These are phyloP conservation scores for Aaosphaeria arxii DNA, from an alignment of 2,329 filamentous ascomycete genomes.

Conservation along the genomic window DNA sequence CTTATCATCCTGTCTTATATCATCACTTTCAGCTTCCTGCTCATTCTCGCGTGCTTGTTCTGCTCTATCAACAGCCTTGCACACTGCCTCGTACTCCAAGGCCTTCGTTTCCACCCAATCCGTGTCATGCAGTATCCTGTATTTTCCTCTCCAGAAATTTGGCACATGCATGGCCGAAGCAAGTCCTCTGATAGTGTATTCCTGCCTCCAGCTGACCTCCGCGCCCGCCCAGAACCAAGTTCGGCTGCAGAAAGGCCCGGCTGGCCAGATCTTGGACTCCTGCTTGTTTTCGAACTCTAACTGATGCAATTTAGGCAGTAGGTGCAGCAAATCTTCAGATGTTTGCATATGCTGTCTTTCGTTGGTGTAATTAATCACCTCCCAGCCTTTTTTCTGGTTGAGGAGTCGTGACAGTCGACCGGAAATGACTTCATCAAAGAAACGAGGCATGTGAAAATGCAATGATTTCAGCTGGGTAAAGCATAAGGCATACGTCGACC, in stretches of 20 bases:
- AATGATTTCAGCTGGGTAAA: conserved; percentile 13
- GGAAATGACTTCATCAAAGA: conserved; percentile 15
- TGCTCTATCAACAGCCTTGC: background rate
- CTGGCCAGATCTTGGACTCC: conserved; percentile 9
- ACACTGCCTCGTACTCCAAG: background rate
- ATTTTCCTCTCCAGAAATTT: background rate
- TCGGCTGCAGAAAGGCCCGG: conserved; percentile 11
- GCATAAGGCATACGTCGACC: conserved; percentile 12
- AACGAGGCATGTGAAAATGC: conserved; percentile 19
- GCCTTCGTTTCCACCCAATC: background rate
- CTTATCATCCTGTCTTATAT: background rate
- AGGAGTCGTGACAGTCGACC: conserved; percentile 15
- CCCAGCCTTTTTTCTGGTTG: conserved; percentile 11
- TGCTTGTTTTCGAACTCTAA: conserved; percentile 2
- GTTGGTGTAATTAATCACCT: conserved; percentile 12
- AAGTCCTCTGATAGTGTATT: background rate
- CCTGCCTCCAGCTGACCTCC: background rate
- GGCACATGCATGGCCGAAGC: background rate
- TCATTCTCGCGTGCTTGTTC: background rate
- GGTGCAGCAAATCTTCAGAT: conserved; percentile 5
- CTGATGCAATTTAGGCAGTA: background rate
- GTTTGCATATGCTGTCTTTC: conserved; percentile 18
- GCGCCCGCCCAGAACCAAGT: conserved; percentile 8
- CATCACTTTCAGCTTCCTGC: background rate
- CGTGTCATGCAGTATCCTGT: too few species aligned